Conservation (phyloP, 1,284 basidiomycete genomes). For the Irpex sp. region DNA sequence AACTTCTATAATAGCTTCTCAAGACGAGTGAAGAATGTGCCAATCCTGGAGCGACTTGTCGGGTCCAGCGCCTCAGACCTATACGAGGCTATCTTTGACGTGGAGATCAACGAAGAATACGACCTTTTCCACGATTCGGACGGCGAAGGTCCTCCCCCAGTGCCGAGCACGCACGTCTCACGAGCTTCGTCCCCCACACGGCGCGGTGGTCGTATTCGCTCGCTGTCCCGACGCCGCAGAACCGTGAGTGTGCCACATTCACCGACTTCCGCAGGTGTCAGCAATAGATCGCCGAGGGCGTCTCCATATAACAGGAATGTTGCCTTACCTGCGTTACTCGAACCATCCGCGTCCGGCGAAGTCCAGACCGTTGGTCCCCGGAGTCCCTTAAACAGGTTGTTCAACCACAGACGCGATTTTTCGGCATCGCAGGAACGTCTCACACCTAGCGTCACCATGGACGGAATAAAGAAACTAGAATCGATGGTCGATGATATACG, state of each 20-base stretch:
- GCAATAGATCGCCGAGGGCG: slow-evolving; percentile 16
- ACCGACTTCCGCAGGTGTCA: slow-evolving; percentile 4
- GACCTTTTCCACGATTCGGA: slow-evolving; percentile 42
- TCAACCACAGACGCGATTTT: slow-evolving; percentile 24
- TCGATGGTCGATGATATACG: slow-evolving; percentile 57
- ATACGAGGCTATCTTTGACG: slow-evolving; percentile 75
- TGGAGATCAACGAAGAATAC: slow-evolving; percentile 48
- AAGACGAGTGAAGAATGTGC: slow-evolving; percentile 66
- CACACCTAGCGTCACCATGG: not conserved
- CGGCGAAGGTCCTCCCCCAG: slow-evolving; percentile 37
- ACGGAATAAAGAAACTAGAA: slow-evolving; percentile 48
- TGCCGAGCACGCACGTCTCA: slow-evolving; percentile 28
- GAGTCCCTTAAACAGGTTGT: slow-evolving; percentile 57
- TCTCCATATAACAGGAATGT: slow-evolving; percentile 22
- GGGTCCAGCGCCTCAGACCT: slow-evolving; percentile 61
- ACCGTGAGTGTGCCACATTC: slow-evolving; percentile 11
- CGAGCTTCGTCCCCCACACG: slow-evolving; percentile 28
- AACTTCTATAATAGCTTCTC: slow-evolving; percentile 62
- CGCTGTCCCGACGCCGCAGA: not conserved
- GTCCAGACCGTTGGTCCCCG: slow-evolving; percentile 26
- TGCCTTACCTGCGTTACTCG: slow-evolving; percentile 23
- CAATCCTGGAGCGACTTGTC: slow-evolving; percentile 67
- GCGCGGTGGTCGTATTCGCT: slow-evolving; percentile 12
- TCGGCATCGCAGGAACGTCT: slow-evolving; percentile 13
- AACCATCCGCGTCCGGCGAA: slow-evolving; percentile 27